Base-by-base conservation (phyloP, 1,284 basidiomycete genomes). In the Trichosporon sp. region DNA sequence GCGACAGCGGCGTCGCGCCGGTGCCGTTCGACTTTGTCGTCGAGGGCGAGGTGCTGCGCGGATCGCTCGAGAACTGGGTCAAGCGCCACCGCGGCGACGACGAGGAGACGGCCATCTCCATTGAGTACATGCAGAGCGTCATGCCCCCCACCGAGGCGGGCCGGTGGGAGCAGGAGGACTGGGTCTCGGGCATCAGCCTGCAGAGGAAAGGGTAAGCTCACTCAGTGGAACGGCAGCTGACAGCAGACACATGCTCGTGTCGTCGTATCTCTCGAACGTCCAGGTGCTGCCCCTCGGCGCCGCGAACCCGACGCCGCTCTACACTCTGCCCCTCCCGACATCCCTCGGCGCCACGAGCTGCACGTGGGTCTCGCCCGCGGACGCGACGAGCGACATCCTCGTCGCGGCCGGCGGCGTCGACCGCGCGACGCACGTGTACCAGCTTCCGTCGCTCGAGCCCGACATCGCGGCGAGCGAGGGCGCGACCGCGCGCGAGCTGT, bases 11-110 rank as follows among this genome's bases (percentile, higher is more conserved):
- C 1, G 65, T 72, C n/a, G 87, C 87, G 65, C 89, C 92, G 0
- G 86, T 98, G 1, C 96, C 95, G 0, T 98, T 98, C 77, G 96
- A 99, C 83, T 99, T 98, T 82, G 84, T 99, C 62, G 86, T 97
- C 64, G 86, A 88, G 68, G 93, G 93, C 32, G 88, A 93, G 77
- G 87, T 98, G 13, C 84, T 98, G 4, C 85, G 92, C 64, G 87
- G 87, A 0, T 89, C 87, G 8, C 82, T 99, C 29, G 89, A 86
- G 27, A 89, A 91, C 75, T 98, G 92, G 89, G 90, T 92, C 73
- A 84, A 87, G 31, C 88, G 88, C 74, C 87, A 90, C 76, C 89
- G 87, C 3, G 86, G 89, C 47, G 90, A 89, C 42, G 90, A 91
- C 86, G 91, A 78, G 72, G 81, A 78, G 68, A 91, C 93, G 78